phyloP scores from a whole-genome alignment of 257 asterid genomes.

The Przewalskia tangutica region DNA sequence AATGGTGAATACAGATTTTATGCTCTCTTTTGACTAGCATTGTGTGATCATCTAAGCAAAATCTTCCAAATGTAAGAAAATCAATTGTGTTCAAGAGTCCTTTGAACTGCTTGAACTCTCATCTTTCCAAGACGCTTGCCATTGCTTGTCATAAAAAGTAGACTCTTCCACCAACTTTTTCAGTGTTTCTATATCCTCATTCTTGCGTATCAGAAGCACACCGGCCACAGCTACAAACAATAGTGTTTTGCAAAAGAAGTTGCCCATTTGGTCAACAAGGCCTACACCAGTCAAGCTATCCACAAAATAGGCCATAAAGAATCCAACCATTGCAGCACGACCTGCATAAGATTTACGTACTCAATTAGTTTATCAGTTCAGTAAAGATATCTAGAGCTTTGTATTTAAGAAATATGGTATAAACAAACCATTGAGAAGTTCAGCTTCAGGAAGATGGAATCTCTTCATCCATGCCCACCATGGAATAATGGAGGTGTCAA shows the following conservation, averaged over 20 bases:
- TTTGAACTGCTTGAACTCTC: conserved; percentile 1
- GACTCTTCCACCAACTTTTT: conserved; percentile 13
- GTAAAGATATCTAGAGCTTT: neutral
- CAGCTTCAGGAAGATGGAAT: conserved; percentile 98
- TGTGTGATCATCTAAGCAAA: neutral
- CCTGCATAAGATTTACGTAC: conserved; percentile 34
- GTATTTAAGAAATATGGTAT: neutral
- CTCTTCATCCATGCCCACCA: conserved; percentile 99
- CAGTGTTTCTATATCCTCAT: conserved; percentile 27
- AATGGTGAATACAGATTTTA: neutral
- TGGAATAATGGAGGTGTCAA: conserved; percentile 83
- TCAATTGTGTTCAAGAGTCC: neutral
- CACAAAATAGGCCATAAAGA: conserved; percentile 95
- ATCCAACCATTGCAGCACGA: conserved; percentile 97
- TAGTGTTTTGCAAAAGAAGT: conserved; percentile 84
- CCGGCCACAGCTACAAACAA: conserved; percentile 72
- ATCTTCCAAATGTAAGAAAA: neutral
- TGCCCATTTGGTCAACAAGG: conserved; percentile 89
- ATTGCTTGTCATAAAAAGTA: conserved; percentile 17
- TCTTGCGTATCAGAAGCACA: conserved; percentile 83
- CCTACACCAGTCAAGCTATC: conserved; percentile 92
- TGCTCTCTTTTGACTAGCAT: neutral
- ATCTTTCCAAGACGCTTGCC: conserved; percentile 18
- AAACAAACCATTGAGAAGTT: conserved; percentile 72
- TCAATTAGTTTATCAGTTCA: neutral